Evolutionary conservation across 177 flowering plant species (phyloP), one percentile per base, ranked within the genome.

Genomic region (Telopea speciosissima): DNA sequence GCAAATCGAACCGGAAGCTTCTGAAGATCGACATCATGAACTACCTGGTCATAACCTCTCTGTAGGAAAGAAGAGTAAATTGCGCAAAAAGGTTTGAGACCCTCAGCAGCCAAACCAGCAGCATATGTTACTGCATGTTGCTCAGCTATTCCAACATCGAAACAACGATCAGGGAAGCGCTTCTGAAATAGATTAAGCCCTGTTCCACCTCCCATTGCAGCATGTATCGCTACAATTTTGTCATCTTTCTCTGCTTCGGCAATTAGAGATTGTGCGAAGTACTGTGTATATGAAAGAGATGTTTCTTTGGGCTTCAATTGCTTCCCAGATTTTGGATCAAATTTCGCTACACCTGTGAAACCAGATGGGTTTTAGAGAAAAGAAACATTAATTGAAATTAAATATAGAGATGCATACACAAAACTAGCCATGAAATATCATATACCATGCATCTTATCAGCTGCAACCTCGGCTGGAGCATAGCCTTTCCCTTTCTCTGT

Each of bases 201-300:
- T 10, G 88, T 85, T 12, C 88, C 88, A 12, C 86, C 86, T 19
- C 88, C 88, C 88, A 85, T 85, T 8, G 88, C 88, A 40, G 88
- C 88, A 73, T 85, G 88, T 42, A 85, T 78, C 3, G 83, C 86
- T 33, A 83, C 81, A 14, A 85, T 75, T 49, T 71, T 75, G 3
- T 82, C 75, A 44, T 85, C 88, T 24, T 10, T 52, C 74, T 82
- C 78, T 10, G 88, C 88, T 75, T 85, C 88, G 0, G 85, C 85
- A 5, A 85, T 78, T 70, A 85, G 65, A 7, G 88, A 72, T 69
- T 82, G 81, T 0, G 85, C 88, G 73, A 83, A 85, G 68, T 82
- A 85, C 22, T 78, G 73, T 0, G 86, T 83, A 70, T 82, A 83
- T 0, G 88, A 73, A 16, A 14, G 75, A 4, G 83, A 82, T 0